Evolutionary conservation across 371 early-diverging fungal species (phyloP), one percentile per base, ranked within the genome.

Genomic region (Apophysomyces sp.): DNA sequence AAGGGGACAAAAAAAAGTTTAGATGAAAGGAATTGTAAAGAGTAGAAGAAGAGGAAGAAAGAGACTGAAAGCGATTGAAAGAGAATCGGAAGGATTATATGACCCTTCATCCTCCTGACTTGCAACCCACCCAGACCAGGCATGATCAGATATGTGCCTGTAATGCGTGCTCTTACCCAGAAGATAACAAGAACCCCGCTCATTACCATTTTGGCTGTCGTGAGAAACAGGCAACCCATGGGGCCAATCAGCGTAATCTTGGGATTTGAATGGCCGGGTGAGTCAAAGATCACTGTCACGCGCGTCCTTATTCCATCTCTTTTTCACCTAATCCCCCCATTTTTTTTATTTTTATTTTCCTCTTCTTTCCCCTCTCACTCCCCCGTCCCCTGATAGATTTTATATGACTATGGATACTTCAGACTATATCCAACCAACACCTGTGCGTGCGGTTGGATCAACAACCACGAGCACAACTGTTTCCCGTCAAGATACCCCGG

Each of bases 401-500:
- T 16, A 36, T 26, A 56, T 56, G 56, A 55, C 34, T 18, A 32
- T 24, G 34, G 53, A 52, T 53, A 28, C 16, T 12, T 24, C 16
- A 16, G 30, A n/a, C 18, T 56, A 44, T 37, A 40, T 36, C 3
- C 24, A 57, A 12, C 57, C 57, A 24, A 57, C 36, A 24, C 57
- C 57, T 11, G 28, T 57, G 11, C 36, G 57, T 12, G 26, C 18
- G 2, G 15, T 21, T 18, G 26, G 39, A 12, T 9, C 39, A 13
- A 36, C 28, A 18, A 12, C 24, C 12, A 15, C 28, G 39, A 37
- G 27, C 11, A 36, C 40, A 9, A 13, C 15, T 26, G 57, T 39
- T 28, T 27, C 40, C 16, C 66, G 76, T 37, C 69, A 66, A 40
- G 62, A 61, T 16, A 71, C 76, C 37, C 77, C 79, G 53, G 69